Base-by-base conservation (phyloP, 768 basidiomycete species). In the Clitopilus hobsonii region DNA sequence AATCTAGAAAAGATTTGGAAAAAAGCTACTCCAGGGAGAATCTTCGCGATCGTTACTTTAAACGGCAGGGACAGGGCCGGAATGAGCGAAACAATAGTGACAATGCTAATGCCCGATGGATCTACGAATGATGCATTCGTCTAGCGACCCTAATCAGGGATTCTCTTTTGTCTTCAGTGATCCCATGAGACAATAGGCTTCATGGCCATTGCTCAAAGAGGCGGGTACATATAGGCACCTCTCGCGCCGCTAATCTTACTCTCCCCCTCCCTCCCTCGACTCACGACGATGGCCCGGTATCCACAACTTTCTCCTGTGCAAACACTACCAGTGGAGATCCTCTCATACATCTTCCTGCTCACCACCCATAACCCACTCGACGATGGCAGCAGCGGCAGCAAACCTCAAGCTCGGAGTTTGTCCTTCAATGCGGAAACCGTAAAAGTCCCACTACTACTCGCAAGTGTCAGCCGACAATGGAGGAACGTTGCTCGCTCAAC, bases 311-410 rank as follows among this genome's bases (percentile, higher is more conserved):
- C 60, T 28, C 71, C 74, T 2, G 74, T 82, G 52, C 61, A 70
- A 59, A 65, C 57, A 22, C 76, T 85, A 23, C 84, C 85, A 6
- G 74, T 78, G 28, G 83, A 85, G 66, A 72, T 84, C 5, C 71
- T 85, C 25, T 76, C 83, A 0, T 74, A 80, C 51, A 78, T 86
- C 55, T 84, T 86, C 61, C 58, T 67, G 13, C 69, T 85, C 49
- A 75, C 71, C n/a, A 71, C 73, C 1, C 75, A 77, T 54, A 61
- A 67, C 18, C 30, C 49, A 4, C 5, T 32, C 14, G 60, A 63
- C 14, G 53, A 61, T 8, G 58, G 26, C 16, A 13, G 14, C 6
- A 6, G n/a, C 27, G 13, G 16, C 5, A 22, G 49, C 18, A 63
- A 48, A 14, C 54, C 28, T 60, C 61, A 16, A 57, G 4, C 63